These are phyloP conservation scores for Yarrowia sp. DNA, from an alignment of 805 yeast genomes.

Conservation along the genomic window DNA sequence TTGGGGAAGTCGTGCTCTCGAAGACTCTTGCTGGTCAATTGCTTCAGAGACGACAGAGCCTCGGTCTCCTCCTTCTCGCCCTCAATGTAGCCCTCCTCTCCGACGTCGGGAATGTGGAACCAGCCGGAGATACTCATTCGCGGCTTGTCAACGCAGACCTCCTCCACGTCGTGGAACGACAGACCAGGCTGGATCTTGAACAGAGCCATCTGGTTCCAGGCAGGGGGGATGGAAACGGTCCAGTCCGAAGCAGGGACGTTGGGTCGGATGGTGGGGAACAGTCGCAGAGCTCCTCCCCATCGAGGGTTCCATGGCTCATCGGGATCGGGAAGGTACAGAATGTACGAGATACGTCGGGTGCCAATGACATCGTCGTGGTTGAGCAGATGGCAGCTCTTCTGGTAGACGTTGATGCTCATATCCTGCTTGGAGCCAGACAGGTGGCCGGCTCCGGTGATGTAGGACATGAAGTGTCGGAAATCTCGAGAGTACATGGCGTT, in stretches of 20 bases:
- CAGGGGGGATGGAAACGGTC: slow-evolving; percentile 72
- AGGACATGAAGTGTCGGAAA: slow-evolving; percentile 73
- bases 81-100: slow-evolving; percentile 78
- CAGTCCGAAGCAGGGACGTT: slow-evolving; percentile 86
- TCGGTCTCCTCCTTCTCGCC: slow-evolving; percentile 82
- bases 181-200: slow-evolving; percentile 95
- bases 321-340: slow-evolving; percentile 89
- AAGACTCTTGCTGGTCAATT: slow-evolving; percentile 69
- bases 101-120: slow-evolving; percentile 96
- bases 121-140: slow-evolving; percentile 95
- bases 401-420: slow-evolving; percentile 86
- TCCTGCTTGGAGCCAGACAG: slow-evolving; percentile 89
- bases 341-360: slow-evolving; percentile 87
- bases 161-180: slow-evolving; percentile 97
- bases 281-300: slow-evolving; percentile 89
- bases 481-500: slow-evolving; percentile 84
- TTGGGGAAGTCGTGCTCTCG: slow-evolving; percentile 83
- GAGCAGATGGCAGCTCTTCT: slow-evolving; percentile 87
- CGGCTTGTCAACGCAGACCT: slow-evolving; percentile 86
- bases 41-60: slow-evolving; percentile 73
- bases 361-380: slow-evolving; percentile 99
- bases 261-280: slow-evolving; percentile 81
- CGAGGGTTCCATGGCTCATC: slow-evolving; percentile 83
- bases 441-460: slow-evolving; percentile 83
- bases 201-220: slow-evolving; percentile 93